Conservation (phyloP, 495 filamentous ascomycete genomes). For the Podospora conica region DNA sequence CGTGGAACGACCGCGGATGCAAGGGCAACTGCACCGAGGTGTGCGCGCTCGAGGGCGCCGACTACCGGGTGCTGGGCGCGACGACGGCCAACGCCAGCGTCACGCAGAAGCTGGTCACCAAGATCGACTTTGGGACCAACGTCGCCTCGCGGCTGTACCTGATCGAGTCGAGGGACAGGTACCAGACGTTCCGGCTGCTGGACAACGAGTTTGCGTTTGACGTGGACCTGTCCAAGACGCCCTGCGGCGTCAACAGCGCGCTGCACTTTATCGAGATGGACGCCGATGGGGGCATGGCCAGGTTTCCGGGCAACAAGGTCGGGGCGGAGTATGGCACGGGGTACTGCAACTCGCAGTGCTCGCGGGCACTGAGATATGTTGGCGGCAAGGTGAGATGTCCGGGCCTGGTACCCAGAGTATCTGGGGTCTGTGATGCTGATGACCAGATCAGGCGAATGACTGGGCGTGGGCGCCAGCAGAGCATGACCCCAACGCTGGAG, state of each 20-base stretch:
- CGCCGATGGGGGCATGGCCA: constrained; percentile 43
- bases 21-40: constrained; percentile 34
- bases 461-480: constrained; percentile 49
- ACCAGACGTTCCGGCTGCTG: constrained; percentile 48
- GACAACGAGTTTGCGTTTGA: constrained; percentile 52
- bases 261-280: constrained; percentile 52
- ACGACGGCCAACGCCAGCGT: constrained; percentile 29
- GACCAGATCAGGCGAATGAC: constrained; percentile 40
- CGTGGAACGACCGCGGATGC: constrained; percentile 32
- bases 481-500: background rate
- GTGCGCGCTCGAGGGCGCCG: constrained; percentile 40
- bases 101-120: constrained; percentile 45
- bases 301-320: constrained; percentile 43
- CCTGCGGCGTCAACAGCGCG: constrained; percentile 49
- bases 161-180: constrained; percentile 40
- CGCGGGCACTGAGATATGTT: constrained; percentile 37
- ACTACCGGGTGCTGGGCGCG: constrained; percentile 37
- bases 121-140: constrained; percentile 36
- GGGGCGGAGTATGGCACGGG: constrained; percentile 53
- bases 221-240: constrained; percentile 43
- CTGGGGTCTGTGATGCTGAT: background rate
- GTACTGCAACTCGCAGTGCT: constrained; percentile 53
- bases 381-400: constrained; percentile 30
- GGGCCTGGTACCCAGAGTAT: background rate
- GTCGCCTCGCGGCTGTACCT: constrained; percentile 47